Base-by-base conservation (phyloP, 2,329 filamentous ascomycete genomes). In the Cladophialophora bantiana region DNA sequence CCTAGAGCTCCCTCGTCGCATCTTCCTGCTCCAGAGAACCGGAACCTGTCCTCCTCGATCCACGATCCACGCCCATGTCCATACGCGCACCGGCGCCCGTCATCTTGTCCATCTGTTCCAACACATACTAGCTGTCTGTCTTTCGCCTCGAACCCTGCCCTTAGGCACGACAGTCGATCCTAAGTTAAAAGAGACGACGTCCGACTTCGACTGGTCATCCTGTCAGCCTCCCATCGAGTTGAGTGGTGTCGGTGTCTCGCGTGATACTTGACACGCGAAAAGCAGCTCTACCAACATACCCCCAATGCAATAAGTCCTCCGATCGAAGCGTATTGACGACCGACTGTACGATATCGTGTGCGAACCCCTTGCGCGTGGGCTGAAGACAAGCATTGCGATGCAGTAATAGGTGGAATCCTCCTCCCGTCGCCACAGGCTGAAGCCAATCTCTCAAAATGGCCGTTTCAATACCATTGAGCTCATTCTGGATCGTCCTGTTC, bases 401-500 rank as follows among this genome's bases (percentile, higher is more conserved):
- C 56, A 59, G 63, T 56, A 64, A 64, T 64, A 68, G 56, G 56
- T 64, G 64, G 63, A 62, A 66, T 9, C 64, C 36, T 48, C 57
- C 13, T 26, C 26, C 36, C 32, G 61, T 58, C 38, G 52, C 65
- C 56, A 36, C 40, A 38, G 61, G 65, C 65, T 59, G 20, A 38
- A 42, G 13, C 40, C 34, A 15, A 32, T 45, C 18, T 13, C 31
- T 62, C 61, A 68, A 62, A 35, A 70, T 70, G 68, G 50, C 58
- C 62, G 36, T 45, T 31, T 35, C 31, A 52, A 31, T 18, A n/a
- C 36, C n/a, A 20, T 32, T 36, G 36, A 35, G 34, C 55, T 57
- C 62, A 26, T 40, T 26, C n/a, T 50, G 62, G 68, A 48, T 48
- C 36, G 32, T 45, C 38, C 38, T 59, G 45, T 32, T 65, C 38